phyloP scores from a whole-genome alignment of 352 stramenopile genomes.

The Pythium phragmiticola region DNA sequence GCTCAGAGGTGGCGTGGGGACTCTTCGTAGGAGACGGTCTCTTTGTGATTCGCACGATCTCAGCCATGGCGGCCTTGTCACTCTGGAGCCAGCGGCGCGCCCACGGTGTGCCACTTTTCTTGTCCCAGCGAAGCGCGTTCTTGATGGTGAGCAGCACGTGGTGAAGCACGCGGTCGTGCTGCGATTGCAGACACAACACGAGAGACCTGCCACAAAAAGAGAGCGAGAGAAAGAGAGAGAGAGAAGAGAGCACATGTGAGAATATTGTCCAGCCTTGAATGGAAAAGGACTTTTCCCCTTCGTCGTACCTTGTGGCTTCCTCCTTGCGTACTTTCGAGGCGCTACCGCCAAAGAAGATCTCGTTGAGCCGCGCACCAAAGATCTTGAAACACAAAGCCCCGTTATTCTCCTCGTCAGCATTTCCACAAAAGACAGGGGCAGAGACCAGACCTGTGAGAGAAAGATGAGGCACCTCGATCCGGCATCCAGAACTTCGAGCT shows the following conservation, averaged over 20 bases:
- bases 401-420: not conserved
- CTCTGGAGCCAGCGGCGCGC: constrained; percentile 14
- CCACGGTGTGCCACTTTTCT: constrained; percentile 22
- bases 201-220: not conserved
- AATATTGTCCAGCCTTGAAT: too few species aligned
- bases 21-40: not conserved
- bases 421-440: not conserved
- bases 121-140: constrained; percentile 55
- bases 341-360: constrained; percentile 39
- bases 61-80: constrained; percentile 21
- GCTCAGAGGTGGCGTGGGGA: constrained; percentile 25
- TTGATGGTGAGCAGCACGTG: constrained; percentile 58
- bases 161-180: constrained; percentile 35
- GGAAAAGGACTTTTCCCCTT: too few species aligned
- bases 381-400: constrained; percentile 30
- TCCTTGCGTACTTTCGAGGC: constrained; percentile 4
- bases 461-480: constrained; percentile 59
- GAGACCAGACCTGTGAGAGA: constrained; percentile 49
- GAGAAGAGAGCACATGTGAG: not conserved
- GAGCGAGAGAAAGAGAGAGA: not conserved
- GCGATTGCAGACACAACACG: not conserved
- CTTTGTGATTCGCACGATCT: constrained; percentile 13
- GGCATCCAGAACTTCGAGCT: constrained; percentile 34
- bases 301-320: constrained; percentile 20
- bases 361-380: constrained; percentile 58